phyloP scores from a whole-genome alignment of 345 rosid genomes.

The Durio zibethinus region DNA sequence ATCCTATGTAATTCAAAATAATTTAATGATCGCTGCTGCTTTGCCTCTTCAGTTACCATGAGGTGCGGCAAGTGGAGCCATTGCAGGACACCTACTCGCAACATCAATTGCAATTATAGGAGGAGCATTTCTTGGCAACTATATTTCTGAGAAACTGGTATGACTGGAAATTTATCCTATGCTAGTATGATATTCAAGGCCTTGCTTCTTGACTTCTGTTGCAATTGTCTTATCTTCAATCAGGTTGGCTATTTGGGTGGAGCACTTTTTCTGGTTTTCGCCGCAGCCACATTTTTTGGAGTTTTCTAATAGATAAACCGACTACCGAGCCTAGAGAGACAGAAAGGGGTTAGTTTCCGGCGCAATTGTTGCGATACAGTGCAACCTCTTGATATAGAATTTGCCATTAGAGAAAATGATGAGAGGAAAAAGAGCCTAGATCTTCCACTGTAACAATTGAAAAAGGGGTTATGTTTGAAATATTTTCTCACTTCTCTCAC shows the following conservation, averaged over 20 bases:
- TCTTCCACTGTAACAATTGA: neutral
- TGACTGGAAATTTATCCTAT: conserved; percentile 8
- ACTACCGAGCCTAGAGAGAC: conserved; percentile 8
- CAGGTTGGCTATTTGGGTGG: conserved; percentile 96
- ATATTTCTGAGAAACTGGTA: conserved; percentile 95
- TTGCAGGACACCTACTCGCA: conserved; percentile 87
- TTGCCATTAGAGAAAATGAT: neutral
- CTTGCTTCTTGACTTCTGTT: neutral
- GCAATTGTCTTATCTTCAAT: conserved; percentile 26
- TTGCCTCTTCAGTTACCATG: conserved; percentile 64
- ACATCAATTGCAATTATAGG: conserved; percentile 82
- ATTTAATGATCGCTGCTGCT: neutral
- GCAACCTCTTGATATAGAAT: neutral
- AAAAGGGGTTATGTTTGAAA: neutral
- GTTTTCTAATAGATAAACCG: conserved; percentile 52
- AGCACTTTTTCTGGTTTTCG: conserved; percentile 76
- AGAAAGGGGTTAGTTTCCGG: neutral
- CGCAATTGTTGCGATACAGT: neutral
- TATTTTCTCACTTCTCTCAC: neutral
- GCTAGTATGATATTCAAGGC: neutral
- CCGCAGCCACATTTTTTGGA: conserved; percentile 84
- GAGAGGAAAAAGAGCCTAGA: neutral
- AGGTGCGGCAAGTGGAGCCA: conserved; percentile 97
- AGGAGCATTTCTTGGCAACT: conserved; percentile 89
- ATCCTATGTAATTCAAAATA: neutral